phyloP scores from a whole-genome alignment of 768 basidiomycete species.

The Hericium coralloides region DNA sequence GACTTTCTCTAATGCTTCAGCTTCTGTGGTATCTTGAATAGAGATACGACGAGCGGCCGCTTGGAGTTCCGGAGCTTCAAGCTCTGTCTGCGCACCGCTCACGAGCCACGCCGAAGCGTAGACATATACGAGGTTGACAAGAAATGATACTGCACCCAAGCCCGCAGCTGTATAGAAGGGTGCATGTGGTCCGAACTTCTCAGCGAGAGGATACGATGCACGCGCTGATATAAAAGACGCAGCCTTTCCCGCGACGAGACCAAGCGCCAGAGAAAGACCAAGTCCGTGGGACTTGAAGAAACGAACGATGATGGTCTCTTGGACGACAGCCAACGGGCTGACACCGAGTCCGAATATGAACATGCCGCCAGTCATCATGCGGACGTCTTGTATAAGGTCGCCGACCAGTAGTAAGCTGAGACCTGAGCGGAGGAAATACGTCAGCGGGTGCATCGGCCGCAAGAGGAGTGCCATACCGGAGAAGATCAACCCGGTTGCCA shows the following conservation, averaged over 20 bases:
- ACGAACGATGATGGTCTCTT: slow-evolving; percentile 78
- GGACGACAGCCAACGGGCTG: slow-evolving; percentile 73
- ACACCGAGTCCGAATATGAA: slow-evolving; percentile 76
- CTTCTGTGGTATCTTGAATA: slow-evolving; percentile 41
- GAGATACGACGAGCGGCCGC: slow-evolving; percentile 38
- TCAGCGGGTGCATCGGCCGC: background rate
- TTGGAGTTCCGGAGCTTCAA: slow-evolving; percentile 55
- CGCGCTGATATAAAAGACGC: slow-evolving; percentile 70
- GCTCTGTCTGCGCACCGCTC: slow-evolving; percentile 46
- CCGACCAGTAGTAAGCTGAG: slow-evolving; percentile 60
- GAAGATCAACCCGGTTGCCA: slow-evolving; percentile 69
- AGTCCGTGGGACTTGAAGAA: slow-evolving; percentile 73
- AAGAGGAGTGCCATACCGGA: slow-evolving; percentile 30
- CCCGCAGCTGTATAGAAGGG: slow-evolving; percentile 65
- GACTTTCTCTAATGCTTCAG: slow-evolving; percentile 53
- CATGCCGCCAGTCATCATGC: slow-evolving; percentile 64
- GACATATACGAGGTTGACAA: slow-evolving; percentile 62
- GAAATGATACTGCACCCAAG: slow-evolving; percentile 57
- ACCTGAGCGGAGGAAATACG: slow-evolving; percentile 29
- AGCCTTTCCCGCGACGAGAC: slow-evolving; percentile 73
- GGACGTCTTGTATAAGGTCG: slow-evolving; percentile 51
- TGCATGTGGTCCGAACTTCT: slow-evolving; percentile 55
- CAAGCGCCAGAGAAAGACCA: slow-evolving; percentile 73
- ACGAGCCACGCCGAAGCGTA: slow-evolving; percentile 56
- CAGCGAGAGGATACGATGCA: slow-evolving; percentile 68